Base-by-base conservation (phyloP, 2,329 filamentous ascomycete species). In the Karstenula rhodostoma region DNA sequence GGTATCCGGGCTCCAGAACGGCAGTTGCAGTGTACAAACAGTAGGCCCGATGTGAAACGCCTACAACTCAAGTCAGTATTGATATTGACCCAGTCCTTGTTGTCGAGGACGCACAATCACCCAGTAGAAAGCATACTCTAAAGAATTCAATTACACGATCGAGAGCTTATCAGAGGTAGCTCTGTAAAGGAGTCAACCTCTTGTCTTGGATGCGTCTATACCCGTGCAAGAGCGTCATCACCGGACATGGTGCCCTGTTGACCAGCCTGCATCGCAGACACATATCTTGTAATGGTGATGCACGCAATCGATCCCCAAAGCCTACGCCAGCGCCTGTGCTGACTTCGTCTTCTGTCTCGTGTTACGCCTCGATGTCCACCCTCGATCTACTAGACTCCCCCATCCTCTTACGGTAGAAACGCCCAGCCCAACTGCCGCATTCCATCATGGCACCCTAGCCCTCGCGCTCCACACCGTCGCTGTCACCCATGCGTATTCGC, bases 361-460 rank as follows among this genome's bases (percentile, higher is more conserved):
- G 42, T 22, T 23, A 44, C 9, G 42, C 42, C 42, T 19, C 19
- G 19, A 23, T 44, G 13, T 4, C 19, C 29, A 32, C 29, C 8
- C 29, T 32, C 7, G 7, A 32, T 32, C 29, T 32, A 10, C 29
- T 32, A 10, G 25, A 19, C 46, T n/a, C n/a, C 29, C 29, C 4
- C 29, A 32, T 32, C 29, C 29, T 32, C 29, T 32, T 32, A 32
- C 29, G 29, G 29, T 32, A 32, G 29, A 32, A 32, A 32, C 29
- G 29, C 29, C 33, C 48, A 51, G 33, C 32, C 19, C 32, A 51
- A 51, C 48, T 51, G 48, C 48, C 48, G 48, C 22, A 51, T 10
- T 27, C 13, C 19, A 32, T 12, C 17, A 5, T 22, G n/a, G 48
- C 23, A 51, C 48, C 5, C 48, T 37, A 51, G 15, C 32, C 13